These are phyloP conservation scores for Mycena maculata DNA, from an alignment of 768 basidiomycete species.

Conservation along the genomic window DNA sequence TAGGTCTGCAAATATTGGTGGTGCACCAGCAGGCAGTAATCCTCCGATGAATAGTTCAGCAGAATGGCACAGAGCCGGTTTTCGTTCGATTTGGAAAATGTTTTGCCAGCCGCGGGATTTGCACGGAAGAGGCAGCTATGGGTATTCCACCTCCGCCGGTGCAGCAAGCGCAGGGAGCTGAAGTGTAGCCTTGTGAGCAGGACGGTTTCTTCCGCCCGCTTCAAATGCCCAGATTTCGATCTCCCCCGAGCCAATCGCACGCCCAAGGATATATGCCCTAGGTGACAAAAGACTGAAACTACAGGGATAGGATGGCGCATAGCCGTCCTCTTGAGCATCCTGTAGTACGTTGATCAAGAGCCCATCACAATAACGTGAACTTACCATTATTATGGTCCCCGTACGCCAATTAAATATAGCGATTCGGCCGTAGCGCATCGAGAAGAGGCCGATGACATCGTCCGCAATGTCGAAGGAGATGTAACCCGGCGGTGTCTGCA, in stretches of 20 bases:
- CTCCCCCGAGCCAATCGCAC: not conserved
- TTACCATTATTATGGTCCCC: slow-evolving; percentile 1
- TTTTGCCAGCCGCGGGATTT: not conserved
- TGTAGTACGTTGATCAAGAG: not conserved
- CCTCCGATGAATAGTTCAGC: slow-evolving; percentile 15
- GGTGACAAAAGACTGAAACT: slow-evolving; percentile 10
- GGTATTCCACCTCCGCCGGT: not conserved
- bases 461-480: slow-evolving; percentile 7
- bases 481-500: not conserved
- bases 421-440: not conserved
- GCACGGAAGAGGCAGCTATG: slow-evolving; percentile 27
- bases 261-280: not conserved
- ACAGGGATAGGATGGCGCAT: not conserved
- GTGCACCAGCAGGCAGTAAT: slow-evolving; percentile 14
- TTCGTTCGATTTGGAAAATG: slow-evolving; percentile 22
- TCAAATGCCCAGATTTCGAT: slow-evolving; percentile 9
- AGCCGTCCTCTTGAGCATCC: not conserved
- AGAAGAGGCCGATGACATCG: slow-evolving; percentile 9
- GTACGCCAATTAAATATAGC: slow-evolving; percentile 7
- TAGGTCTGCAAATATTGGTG: slow-evolving; percentile 14
- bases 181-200: not conserved
- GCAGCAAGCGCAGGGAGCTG: not conserved
- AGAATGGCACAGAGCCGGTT: slow-evolving; percentile 14
- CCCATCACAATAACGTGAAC: not conserved
- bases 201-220: not conserved